Base-by-base conservation (phyloP, 768 basidiomycete species). In the Leccinum imitatum region DNA sequence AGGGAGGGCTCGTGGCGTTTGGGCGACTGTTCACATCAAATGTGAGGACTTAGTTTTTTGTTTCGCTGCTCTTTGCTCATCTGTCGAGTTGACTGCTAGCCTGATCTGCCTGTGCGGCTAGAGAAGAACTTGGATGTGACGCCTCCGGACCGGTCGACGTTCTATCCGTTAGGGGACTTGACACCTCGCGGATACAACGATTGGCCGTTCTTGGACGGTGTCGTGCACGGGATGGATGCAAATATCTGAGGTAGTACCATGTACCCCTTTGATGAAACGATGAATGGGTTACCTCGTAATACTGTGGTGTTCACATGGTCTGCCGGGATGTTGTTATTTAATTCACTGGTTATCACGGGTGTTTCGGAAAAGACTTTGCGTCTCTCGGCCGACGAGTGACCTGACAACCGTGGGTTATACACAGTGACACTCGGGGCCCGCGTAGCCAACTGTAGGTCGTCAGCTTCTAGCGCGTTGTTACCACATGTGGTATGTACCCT, bases 351-450 rank as follows among this genome's bases (percentile, higher is more conserved):
- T 11, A 44, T 10, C 30, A 7, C 50, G 50, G 23, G 17, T 19
- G 17, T 17, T 51, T 31, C 50, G 63, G 63, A 19, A 33, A n/a
- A 44, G 17, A 50, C 23, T 17, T 51, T 55, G 31, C 48, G 35
- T 31, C 11, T 10, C 17, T 65, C 67, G 66, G 66, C 67, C 60
- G 59, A 59, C 23, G 4, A 46, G 44, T 46, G 19, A 19, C 44
- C 44, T 19, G 19, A 46, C 44, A 46, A 46, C 19, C 44, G 44
- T 46, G 44, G 19, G 44, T 19, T 46, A 46, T 14, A 11, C 10
- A 39, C 15, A 39, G 39, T 39, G 44, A 19, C 41, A n/a, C 44
- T 46, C 44, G 44, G 44, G n/a, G n/a, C 44, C 44, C 44, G 41
- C n/a, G 10, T n/a, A 46, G 44, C 44, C 44, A 46, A 19, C 44